Conservation (phyloP, 805 yeast species). For the Spathaspora passalidarum region DNA sequence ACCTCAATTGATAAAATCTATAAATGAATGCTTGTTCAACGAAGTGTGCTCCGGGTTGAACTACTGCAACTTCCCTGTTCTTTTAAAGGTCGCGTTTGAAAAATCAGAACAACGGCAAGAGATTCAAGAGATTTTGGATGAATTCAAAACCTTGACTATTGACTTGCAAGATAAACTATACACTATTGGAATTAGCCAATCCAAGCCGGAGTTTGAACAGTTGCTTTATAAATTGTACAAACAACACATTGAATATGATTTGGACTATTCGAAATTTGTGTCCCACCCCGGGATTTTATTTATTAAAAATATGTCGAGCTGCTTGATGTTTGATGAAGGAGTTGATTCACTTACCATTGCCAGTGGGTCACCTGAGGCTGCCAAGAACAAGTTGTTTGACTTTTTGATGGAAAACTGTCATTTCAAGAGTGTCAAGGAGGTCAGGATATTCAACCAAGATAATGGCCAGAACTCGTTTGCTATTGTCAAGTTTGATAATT, state of each 20-base stretch:
- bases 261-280: constrained; percentile 29
- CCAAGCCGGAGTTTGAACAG: constrained; percentile 7
- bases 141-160: background rate
- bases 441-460: constrained; percentile 21
- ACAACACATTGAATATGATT: constrained; percentile 6
- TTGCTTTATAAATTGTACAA: constrained; percentile 8
- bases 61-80: constrained; percentile 9
- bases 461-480: constrained; percentile 27
- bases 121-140: constrained; percentile 1
- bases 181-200: constrained; percentile 2
- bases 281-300: constrained; percentile 60
- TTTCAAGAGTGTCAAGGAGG: constrained; percentile 8
- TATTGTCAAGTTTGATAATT: constrained; percentile 29
- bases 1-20: constrained; percentile 3
- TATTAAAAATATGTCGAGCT: constrained; percentile 46
- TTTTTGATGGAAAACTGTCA: constrained; percentile 6
- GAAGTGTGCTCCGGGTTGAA: constrained; percentile 3
- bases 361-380: background rate
- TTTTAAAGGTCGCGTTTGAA: constrained; percentile 4
- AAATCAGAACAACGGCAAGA: background rate
- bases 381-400: constrained; percentile 3
- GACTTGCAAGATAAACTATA: background rate
- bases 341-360: constrained; percentile 6
- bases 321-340: constrained; percentile 16
- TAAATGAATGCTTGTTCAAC: constrained; percentile 7